Base-by-base conservation (phyloP, 192 early-diverging fungal species). In the Backusella liffmaniae region DNA sequence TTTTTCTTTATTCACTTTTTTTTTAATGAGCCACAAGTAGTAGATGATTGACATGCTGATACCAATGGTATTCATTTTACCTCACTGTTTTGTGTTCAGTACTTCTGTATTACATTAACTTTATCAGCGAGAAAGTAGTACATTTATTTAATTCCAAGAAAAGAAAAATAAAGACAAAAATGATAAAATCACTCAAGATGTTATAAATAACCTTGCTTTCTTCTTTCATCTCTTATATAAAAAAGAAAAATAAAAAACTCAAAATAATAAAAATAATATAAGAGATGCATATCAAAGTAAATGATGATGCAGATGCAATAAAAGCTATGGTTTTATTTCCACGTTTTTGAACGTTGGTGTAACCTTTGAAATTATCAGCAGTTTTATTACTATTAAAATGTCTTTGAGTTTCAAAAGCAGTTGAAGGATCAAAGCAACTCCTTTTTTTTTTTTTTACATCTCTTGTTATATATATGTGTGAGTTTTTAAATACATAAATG, bases 41-140 rank as follows among this genome's bases (percentile, higher is more conserved):
- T 13, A 23, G 26, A 23, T 62, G 26, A 15, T 62, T 12, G 56
- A 62, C 56, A 62, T 62, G 6, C 2, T 49, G 15, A 49, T 49
- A 62, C n/a, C 56, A 62, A 62, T 29, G 56, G 56, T n/a, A 13
- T 62, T 62, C 21, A 62, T 10, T 29, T 10, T 10, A 26, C 56
- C 21, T 62, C 26, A 12, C 10, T 62, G 9, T 62, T 62, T 62
- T 29, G 56, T 62, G 56, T n/a, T 62, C 56, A 62, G 56, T 29
- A 62, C 56, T n/a, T 39, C 37, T 62, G 56, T 62, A 62, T 62
- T 62, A 62, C 56, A 62, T 29, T 62, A 62, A 62, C 23, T 62
- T 62, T 62, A 29, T 62, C 26, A 62, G 12, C 7, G 23, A 62
- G 56, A 62, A 62, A 0, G 56, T 62, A 62, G 26, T 23, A 62